Conservation (phyloP, 352 stramenopile species). For the Aphanomyces euteiches region DNA sequence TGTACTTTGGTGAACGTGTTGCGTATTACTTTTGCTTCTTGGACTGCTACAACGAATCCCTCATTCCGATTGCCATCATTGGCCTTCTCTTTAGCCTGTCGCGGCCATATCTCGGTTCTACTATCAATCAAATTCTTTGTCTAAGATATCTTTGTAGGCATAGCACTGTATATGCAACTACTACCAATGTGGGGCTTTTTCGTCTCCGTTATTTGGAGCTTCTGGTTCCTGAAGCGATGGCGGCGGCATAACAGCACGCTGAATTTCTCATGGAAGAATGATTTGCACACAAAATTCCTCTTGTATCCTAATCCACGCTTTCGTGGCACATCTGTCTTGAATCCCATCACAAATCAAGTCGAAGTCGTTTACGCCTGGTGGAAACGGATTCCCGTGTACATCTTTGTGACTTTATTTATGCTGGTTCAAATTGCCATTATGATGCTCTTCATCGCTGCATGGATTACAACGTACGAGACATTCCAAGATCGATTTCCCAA, state of each 20-base stretch:
- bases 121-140: conserved; percentile 39
- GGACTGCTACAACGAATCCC: conserved; percentile 74
- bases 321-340: conserved; percentile 47
- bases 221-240: conserved; percentile 81
- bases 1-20: conserved; percentile 85
- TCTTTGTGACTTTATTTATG: conserved; percentile 64
- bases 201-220: conserved; percentile 77
- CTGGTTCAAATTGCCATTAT: conserved; percentile 79
- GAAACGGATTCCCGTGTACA: conserved; percentile 71
- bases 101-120: conserved; percentile 8
- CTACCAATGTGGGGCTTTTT: conserved; percentile 77
- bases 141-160: conserved; percentile 55
- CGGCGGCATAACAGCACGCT: conserved; percentile 72
- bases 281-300: conserved; percentile 58
- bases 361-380: conserved; percentile 69
- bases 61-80: conserved; percentile 67
- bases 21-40: conserved; percentile 86
- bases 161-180: conserved; percentile 69
- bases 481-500: conserved; percentile 69
- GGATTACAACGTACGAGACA: conserved; percentile 77
- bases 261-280: conserved; percentile 78
- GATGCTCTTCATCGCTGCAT: conserved; percentile 79
- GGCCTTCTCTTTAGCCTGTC: conserved; percentile 33
- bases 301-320: conserved; percentile 76
- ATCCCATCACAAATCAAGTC: conserved; percentile 57